Evolutionary conservation across 2,329 filamentous ascomycete genomes (phyloP).

Genomic region (Plenodomus tracheiphilus): DNA sequence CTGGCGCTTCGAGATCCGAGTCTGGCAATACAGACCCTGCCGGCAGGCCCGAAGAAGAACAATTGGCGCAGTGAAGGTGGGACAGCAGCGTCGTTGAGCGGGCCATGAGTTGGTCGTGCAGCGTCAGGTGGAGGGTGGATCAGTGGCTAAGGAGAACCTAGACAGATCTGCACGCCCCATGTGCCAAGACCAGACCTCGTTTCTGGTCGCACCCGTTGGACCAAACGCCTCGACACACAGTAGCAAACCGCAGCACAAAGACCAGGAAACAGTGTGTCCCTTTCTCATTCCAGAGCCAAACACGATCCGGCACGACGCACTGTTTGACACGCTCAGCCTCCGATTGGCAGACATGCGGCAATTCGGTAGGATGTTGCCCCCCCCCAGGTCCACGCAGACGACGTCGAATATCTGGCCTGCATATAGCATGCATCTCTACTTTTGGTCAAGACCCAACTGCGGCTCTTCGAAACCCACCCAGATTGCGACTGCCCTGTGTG

Average conservation of each 20-base stretch:
- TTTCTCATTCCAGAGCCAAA: slow-evolving; percentile 1
- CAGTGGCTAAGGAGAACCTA: slow-evolving; percentile 14
- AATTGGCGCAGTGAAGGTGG: slow-evolving; percentile 11
- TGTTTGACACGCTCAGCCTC: background rate
- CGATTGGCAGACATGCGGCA: background rate
- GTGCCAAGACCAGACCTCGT: slow-evolving; percentile 16
- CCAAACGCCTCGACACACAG: slow-evolving; percentile 20
- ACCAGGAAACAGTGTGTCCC: background rate
- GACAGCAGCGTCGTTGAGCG: slow-evolving; percentile 23
- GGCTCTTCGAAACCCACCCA: slow-evolving; percentile 4
- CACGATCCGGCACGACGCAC: slow-evolving; percentile 1
- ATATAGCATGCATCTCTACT: slow-evolving; percentile 18
- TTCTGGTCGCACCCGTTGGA: slow-evolving; percentile 20
- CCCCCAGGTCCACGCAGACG: too few species aligned
- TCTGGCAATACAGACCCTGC: slow-evolving; percentile 1
- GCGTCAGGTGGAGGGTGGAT: slow-evolving; percentile 16
- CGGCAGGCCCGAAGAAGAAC: background rate
- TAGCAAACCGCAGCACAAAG: slow-evolving; percentile 6
- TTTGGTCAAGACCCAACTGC: slow-evolving; percentile 4
- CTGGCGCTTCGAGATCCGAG: background rate
- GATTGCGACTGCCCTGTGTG: slow-evolving; percentile 1
- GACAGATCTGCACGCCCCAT: slow-evolving; percentile 28
- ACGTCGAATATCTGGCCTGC: slow-evolving; percentile 18
- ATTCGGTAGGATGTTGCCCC: background rate
- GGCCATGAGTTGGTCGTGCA: slow-evolving; percentile 26